These are phyloP conservation scores for Simplicillium aogashimaense DNA, from an alignment of 2,329 filamentous ascomycete species.

Conservation along the genomic window DNA sequence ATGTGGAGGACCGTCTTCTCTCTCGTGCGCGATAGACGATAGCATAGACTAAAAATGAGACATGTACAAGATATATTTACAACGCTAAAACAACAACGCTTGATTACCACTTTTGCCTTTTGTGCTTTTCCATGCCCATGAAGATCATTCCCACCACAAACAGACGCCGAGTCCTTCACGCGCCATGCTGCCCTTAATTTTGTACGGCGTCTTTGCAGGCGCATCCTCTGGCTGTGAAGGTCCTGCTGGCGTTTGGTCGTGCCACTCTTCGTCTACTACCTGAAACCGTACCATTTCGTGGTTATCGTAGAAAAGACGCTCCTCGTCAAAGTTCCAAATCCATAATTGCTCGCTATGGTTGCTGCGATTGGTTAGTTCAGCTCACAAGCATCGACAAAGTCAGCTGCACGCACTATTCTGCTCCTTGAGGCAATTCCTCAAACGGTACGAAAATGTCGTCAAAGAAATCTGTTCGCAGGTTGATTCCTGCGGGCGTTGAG, in stretches of 20 bases:
- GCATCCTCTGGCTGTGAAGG: constrained; percentile 52
- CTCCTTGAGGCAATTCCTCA: constrained; percentile 64
- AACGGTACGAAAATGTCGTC: constrained; percentile 79
- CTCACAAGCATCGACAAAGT: not conserved
- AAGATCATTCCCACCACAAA: constrained; percentile 48
- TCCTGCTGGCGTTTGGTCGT: constrained; percentile 71
- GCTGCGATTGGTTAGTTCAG: constrained; percentile 32
- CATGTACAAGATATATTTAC: not conserved
- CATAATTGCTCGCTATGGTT: constrained; percentile 69
- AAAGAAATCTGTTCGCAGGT: constrained; percentile 82
- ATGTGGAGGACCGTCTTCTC: constrained; percentile 76
- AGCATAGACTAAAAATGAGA: not conserved
- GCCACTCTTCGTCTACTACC: constrained; percentile 81
- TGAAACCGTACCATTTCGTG: constrained; percentile 82
- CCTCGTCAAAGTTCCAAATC: constrained; percentile 71
- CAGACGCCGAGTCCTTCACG: constrained; percentile 52
- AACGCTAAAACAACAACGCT: not conserved
- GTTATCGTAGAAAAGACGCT: constrained; percentile 76
- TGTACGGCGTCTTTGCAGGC: constrained; percentile 60
- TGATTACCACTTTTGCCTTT: constrained; percentile 1
- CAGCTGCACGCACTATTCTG: constrained; percentile 53
- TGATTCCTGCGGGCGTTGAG: constrained; percentile 62
- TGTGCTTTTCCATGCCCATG: constrained; percentile 8
- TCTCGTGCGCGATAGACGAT: constrained; percentile 32
- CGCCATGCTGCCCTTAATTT: constrained; percentile 56